Conservation (phyloP, 352 stramenopile species). For the Phytophthora litchii region DNA sequence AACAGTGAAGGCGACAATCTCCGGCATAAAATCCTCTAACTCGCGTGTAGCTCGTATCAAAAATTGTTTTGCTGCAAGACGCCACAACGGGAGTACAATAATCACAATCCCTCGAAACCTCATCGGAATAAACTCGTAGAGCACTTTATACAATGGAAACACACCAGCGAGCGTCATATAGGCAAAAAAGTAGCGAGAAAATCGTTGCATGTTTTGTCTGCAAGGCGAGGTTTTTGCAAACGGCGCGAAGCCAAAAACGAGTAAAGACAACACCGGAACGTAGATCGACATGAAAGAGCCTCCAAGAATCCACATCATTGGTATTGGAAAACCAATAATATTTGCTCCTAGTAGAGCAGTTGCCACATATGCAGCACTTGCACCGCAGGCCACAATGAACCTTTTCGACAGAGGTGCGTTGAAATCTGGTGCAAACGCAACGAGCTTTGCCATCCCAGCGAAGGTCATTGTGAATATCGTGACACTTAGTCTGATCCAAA, state of each 20-base stretch:
- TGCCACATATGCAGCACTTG: slow-evolving; percentile 1
- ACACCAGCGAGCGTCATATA: slow-evolving; percentile 7
- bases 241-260: slow-evolving; percentile 8
- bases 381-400: slow-evolving; percentile 1
- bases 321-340: slow-evolving; percentile 13
- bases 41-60: slow-evolving; percentile 9
- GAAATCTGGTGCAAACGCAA: slow-evolving; percentile 7
- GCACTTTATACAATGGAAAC: slow-evolving; percentile 13
- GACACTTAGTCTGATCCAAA: slow-evolving; percentile 14
- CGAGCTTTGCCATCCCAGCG: neutral
- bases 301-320: slow-evolving; percentile 17
- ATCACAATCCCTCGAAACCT: slow-evolving; percentile 6
- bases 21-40: slow-evolving; percentile 21
- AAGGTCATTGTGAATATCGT: slow-evolving; percentile 17
- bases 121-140: slow-evolving; percentile 9
- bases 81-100: slow-evolving; percentile 15
- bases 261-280: slow-evolving; percentile 1
- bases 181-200: slow-evolving; percentile 11
- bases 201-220: neutral
- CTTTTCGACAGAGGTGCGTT: neutral
- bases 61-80: slow-evolving; percentile 15
- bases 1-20: slow-evolving; percentile 23
- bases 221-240: slow-evolving; percentile 7
- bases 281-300: slow-evolving; percentile 3
- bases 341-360: slow-evolving; percentile 4